Evolutionary conservation across 192 early-diverging fungal species (phyloP).

Genomic region (Gaertneriomyces semiglobifer): DNA sequence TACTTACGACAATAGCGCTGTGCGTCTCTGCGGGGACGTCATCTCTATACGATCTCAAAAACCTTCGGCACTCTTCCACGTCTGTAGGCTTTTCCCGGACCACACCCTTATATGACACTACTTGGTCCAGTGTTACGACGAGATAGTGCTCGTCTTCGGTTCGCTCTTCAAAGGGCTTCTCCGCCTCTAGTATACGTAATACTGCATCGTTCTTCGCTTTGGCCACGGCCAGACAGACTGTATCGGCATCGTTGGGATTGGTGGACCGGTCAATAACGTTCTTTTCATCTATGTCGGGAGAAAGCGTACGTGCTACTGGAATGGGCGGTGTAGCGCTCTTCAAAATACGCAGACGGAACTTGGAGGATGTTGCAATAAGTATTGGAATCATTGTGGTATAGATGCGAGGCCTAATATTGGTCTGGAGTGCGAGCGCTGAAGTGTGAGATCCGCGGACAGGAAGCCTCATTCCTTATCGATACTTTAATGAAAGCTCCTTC

Average conservation of each 20-base stretch:
- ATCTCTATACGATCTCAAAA: conserved; percentile 33
- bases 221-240: conserved; percentile 34
- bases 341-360: conserved; percentile 42
- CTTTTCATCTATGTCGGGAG: conserved; percentile 50
- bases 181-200: conserved; percentile 6
- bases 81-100: conserved; percentile 50
- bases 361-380: conserved; percentile 48
- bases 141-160: neutral
- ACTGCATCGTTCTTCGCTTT: conserved; percentile 46
- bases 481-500: too few species aligned
- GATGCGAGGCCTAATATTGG: too few species aligned
- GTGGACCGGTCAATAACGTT: conserved; percentile 18
- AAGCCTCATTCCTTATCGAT: too few species aligned
- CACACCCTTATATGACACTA: conserved; percentile 38
- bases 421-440: too few species aligned
- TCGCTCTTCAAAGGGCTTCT: neutral
- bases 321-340: conserved; percentile 10
- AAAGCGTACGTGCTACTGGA: conserved; percentile 1
- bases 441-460: too few species aligned
- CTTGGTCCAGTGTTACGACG: conserved; percentile 42
- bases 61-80: conserved; percentile 35
- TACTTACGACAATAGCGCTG: conserved; percentile 43
- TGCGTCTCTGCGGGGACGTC: conserved; percentile 38
- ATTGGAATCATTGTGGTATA: conserved; percentile 6
- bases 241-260: conserved; percentile 12